Base-by-base conservation (phyloP, 768 basidiomycete species). In the Fomitopsis serialis region DNA sequence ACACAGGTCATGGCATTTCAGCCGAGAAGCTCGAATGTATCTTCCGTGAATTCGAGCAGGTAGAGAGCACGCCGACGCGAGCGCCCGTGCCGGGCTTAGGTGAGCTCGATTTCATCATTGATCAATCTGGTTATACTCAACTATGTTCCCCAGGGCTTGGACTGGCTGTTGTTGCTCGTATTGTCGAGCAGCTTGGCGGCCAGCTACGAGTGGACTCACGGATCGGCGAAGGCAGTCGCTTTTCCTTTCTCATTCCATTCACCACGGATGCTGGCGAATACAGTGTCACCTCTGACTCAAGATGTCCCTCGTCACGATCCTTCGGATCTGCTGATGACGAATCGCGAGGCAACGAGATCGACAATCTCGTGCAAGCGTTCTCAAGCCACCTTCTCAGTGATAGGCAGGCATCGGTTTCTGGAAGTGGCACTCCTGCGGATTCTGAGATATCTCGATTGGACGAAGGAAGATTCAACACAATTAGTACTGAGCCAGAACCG, bases 1-100 rank as follows among this genome's bases (percentile, higher is more conserved):
- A 92, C 57, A 86, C 87, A 2, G 88, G 88, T 0, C 79, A 78
- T 54, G 90, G 89, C 3, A 91, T 93, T 43, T 62, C 80, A 0
- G 67, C 73, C 7, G 74, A 74, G 13, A 86, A 85, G 65, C 74
- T 92, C 17, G 85, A 87, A 63, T 81, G 77, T 49, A 87, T 92
- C 48, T 91, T 92, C 68, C 73, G 87, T 54, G 85, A 89, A 55
- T 85, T 92, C 50, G 87, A 90, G 66, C 83, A 87, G 58, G 85
- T 89, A 9, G 87, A 87, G 61, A 76, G 73, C 1, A 68, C 72
- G 19, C 72, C 76, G 49, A 63, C 75, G 9, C 73, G 67, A 57
- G 60, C 66, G 21, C 64, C 59, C 40, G 61, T 60, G 12, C 72
- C 70, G 32, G 81, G 81, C 9, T 74, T 84, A 35, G 82, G 81